Evolutionary conservation across 441 rosid genomes (phyloP), one percentile per base, ranked within the genome.

Genomic region (Metrosideros polymorpha): DNA sequence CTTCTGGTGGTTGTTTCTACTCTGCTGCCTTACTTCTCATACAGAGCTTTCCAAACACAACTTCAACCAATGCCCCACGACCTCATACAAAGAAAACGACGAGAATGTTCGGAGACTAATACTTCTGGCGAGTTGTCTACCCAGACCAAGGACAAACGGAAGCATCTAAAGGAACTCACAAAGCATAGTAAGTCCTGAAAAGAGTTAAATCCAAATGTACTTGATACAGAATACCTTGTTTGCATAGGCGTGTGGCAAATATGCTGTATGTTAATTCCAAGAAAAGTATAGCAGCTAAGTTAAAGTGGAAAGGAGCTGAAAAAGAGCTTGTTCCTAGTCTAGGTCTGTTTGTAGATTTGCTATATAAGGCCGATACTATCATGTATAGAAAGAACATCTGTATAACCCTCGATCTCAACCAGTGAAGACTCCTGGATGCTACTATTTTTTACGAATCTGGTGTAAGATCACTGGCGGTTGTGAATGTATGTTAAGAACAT

Each of bases 31-130:
- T 93, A 92, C 87, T 93, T 95, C 83, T 77, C 94, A 53, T 96
- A 93, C 91, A 90, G 94, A 90, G 93, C 98, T 9, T 95, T 95
- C 86, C 99, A 95, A 92, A 90, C 93, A n/a, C 92, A 88, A 43
- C 92, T 96, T 87, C 92, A 89, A n/a, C 98, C 99, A 1, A 95
- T 95, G 99, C 86, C 92, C 88, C 99, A 96, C 50, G 98, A 97
- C 82, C 82, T 53, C 15, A 90, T 96, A 76, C 99, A 93, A 85
- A 88, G 85, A 22, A 82, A 50, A 22, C 92, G 89, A 79, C 87
- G 52, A 18, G 88, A 87, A 45, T 93, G 89, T 54, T 45, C 42
- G 0, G 86, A 92, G 30, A 66, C 76, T 75, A 88, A 89, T 22
- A 87, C 25, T 85, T 51, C 91, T 0, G 24, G 89, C 0, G 93